These are phyloP conservation scores for Apiospora sp. DNA, from an alignment of 2,329 filamentous ascomycete species.

Conservation along the genomic window DNA sequence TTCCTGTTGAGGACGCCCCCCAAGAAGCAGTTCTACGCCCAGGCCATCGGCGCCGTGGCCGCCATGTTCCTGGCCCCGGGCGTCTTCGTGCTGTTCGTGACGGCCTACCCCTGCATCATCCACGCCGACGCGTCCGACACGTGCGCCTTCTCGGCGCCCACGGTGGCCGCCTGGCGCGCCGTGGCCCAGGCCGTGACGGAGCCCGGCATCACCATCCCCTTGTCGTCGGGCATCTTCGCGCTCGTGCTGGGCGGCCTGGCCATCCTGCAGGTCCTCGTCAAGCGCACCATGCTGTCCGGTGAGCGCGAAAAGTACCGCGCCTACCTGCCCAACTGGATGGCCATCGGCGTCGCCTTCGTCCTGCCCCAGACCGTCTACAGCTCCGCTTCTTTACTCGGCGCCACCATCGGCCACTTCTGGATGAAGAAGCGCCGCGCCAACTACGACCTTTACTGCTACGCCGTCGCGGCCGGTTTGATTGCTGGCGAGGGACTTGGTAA, in stretches of 20 bases:
- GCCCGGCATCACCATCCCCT: slow-evolving; percentile 62
- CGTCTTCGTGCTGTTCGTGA: slow-evolving; percentile 72
- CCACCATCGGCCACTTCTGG: slow-evolving; percentile 62
- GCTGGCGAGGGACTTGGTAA: slow-evolving; percentile 62
- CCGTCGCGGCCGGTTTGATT: slow-evolving; percentile 66
- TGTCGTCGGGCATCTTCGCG: slow-evolving; percentile 63
- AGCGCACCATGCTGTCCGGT: slow-evolving; percentile 60
- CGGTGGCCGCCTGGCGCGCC: slow-evolving; percentile 71
- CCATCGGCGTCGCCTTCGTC: slow-evolving; percentile 64
- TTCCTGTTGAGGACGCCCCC: slow-evolving; percentile 72
- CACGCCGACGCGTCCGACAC: slow-evolving; percentile 41
- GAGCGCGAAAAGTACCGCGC: slow-evolving; percentile 59
- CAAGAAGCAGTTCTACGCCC: slow-evolving; percentile 71
- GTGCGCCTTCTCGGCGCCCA: slow-evolving; percentile 69
- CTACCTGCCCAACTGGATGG: slow-evolving; percentile 70
- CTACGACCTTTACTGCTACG: slow-evolving; percentile 67
- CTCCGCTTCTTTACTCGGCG: slow-evolving; percentile 65
- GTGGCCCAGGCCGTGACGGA: slow-evolving; percentile 69
- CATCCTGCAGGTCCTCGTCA: slow-evolving; percentile 53
- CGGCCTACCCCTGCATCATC: slow-evolving; percentile 74
- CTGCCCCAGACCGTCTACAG: slow-evolving; percentile 64
- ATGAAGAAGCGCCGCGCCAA: slow-evolving; percentile 57
- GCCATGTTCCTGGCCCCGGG: slow-evolving; percentile 72
- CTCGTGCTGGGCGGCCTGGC: slow-evolving; percentile 62
- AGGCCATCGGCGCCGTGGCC: slow-evolving; percentile 67